These are phyloP conservation scores for Phyllosticta citriasiana DNA, from an alignment of 2,329 filamentous ascomycete genomes.

Conservation along the genomic window DNA sequence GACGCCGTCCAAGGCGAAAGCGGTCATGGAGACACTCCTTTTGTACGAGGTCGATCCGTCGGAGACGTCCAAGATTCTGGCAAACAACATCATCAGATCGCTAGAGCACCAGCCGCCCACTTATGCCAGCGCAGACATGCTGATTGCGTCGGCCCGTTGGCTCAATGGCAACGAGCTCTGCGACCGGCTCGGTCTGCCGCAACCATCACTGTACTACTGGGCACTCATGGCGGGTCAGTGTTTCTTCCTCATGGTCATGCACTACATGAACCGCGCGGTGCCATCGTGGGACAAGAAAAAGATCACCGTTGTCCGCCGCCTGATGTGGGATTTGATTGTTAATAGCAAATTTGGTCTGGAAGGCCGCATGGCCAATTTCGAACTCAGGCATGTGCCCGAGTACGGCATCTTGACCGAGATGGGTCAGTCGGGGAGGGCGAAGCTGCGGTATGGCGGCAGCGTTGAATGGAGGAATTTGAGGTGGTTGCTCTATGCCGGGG, in stretches of 20 bases:
- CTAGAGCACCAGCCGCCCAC: conserved; percentile 57
- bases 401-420: conserved; percentile 41
- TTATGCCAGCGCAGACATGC: conserved; percentile 54
- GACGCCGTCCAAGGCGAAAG: conserved; percentile 45
- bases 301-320: conserved; percentile 40
- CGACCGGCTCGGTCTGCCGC: conserved; percentile 48
- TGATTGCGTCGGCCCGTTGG: conserved; percentile 58
- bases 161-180: conserved; percentile 58
- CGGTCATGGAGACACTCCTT: conserved; percentile 58
- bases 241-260: conserved; percentile 50
- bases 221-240: conserved; percentile 55
- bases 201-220: conserved; percentile 48
- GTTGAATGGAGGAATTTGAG: conserved; percentile 41
- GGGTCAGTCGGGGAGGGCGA: conserved; percentile 32
- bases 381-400: conserved; percentile 61
- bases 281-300: conserved; percentile 41
- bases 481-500: conserved; percentile 33
- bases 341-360: conserved; percentile 54
- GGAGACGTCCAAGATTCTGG: conserved; percentile 51
- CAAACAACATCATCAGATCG: conserved; percentile 64
- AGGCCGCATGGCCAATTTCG: conserved; percentile 52
- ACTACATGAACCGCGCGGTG: conserved; percentile 43
- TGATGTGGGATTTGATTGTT: conserved; percentile 53
- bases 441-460: conserved; percentile 24
- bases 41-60: conserved; percentile 58